These are phyloP conservation scores for Fusarium sp. DNA, from an alignment of 2,329 filamentous ascomycete genomes.

Conservation along the genomic window DNA sequence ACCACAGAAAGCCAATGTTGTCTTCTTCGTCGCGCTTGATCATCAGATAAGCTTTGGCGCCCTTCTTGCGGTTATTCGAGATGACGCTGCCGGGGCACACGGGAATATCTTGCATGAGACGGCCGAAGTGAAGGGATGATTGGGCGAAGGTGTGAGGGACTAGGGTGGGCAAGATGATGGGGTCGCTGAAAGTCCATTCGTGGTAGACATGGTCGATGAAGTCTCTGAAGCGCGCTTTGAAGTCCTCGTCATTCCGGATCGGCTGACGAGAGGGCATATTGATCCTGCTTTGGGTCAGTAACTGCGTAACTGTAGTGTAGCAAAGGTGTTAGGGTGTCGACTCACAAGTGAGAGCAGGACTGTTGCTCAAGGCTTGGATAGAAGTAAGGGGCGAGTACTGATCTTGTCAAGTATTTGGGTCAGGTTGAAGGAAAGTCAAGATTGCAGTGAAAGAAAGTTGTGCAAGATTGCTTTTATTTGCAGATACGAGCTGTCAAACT, in stretches of 20 bases:
- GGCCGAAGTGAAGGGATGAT: not conserved
- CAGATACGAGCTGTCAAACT: not conserved
- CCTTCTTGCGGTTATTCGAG: not conserved
- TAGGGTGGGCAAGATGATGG: not conserved
- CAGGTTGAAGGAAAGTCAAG: not conserved
- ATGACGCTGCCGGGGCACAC: not conserved
- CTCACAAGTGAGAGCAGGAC: not conserved
- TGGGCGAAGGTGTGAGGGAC: not conserved
- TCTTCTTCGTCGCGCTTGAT: not conserved
- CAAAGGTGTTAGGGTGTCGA: accelerated
- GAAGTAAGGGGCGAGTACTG: not conserved
- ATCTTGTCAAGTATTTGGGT: not conserved
- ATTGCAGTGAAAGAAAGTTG: not conserved
- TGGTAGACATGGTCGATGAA: not conserved
- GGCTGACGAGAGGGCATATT: not conserved
- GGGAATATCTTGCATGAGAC: not conserved
- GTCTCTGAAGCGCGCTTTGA: not conserved
- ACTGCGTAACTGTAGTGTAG: not conserved
- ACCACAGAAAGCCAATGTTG: not conserved
- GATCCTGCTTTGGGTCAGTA: not conserved
- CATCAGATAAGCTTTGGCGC: not conserved
- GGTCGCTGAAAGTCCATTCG: not conserved
- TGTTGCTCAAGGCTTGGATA: not conserved
- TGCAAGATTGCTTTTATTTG: not conserved
- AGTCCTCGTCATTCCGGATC: not conserved